Conservation (phyloP, 1,284 basidiomycete genomes). For the Trichosporon coremiiforme region DNA sequence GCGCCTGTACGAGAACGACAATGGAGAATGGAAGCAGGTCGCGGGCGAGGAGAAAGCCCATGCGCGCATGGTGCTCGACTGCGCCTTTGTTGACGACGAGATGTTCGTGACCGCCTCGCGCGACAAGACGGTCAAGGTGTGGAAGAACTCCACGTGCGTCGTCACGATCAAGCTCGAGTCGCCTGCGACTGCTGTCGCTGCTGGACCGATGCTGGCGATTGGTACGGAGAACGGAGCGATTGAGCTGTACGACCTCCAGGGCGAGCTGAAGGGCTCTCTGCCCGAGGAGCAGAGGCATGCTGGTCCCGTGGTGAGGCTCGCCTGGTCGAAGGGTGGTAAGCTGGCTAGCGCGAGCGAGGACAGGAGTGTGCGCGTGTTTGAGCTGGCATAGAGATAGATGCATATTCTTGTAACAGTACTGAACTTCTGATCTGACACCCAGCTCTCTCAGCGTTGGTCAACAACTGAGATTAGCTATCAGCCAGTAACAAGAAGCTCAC, state of each 20-base stretch:
- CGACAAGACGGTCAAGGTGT: slow-evolving; percentile 78
- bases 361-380: slow-evolving; percentile 53
- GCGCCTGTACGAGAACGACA: slow-evolving; percentile 69
- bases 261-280: slow-evolving; percentile 28
- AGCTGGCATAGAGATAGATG: slow-evolving; percentile 26
- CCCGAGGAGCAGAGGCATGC: slow-evolving; percentile 48
- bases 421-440: no score
- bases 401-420: background rate
- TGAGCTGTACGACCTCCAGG: slow-evolving; percentile 37
- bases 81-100: slow-evolving; percentile 70
- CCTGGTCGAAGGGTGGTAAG: slow-evolving; percentile 40
- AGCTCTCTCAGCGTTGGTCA: no score
- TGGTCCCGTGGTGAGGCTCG: slow-evolving; percentile 52
- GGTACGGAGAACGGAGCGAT: slow-evolving; percentile 56
- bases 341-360: slow-evolving; percentile 58
- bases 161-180: slow-evolving; percentile 52
- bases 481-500: no score
- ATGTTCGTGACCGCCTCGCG: slow-evolving; percentile 91
- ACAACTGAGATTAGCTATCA: no score
- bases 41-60: slow-evolving; percentile 78
- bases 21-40: slow-evolving; percentile 62
- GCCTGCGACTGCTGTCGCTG: slow-evolving; percentile 54
- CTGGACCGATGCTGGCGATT: slow-evolving; percentile 48
- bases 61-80: slow-evolving; percentile 93
- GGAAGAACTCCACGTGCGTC: slow-evolving; percentile 15